Base-by-base conservation (phyloP, 129 eudicot species). In the Centella asiatica region DNA sequence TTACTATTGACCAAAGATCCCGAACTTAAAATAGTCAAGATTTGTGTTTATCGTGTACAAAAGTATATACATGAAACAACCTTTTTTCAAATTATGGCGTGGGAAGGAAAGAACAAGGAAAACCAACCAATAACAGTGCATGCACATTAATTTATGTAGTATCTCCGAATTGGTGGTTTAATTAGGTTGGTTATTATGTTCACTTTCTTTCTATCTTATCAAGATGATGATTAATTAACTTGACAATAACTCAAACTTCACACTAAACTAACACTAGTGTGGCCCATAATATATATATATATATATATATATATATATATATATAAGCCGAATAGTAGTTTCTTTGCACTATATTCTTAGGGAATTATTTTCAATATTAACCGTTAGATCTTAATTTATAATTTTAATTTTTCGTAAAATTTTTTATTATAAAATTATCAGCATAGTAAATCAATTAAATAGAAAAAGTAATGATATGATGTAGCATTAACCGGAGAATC, bases 151-250 rank as follows among this genome's bases (percentile, higher is more conserved):
- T 52, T 52, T 52, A 10, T 34, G 5, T 51, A 51, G 12, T 51
- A 51, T 52, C 58, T 23, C 31, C 18, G 29, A 13, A 20, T 52
- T 52, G 58, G 36, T 52, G 19, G n/a, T n/a, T 27, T 6, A 24
- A 27, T 12, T 51, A 20, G 32, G 11, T 48, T 8, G 17, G 15
- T 0, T 20, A 24, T 51, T 24, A 24, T 9, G 24, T 26, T 27
- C 26, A 53, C n/a, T 53, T 53, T 53, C 59, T 18, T 3, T 27
- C 15, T 53, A 53, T 29, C 59, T 53, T 53, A 53, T 25, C 59
- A 53, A 24, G 19, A 27, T 11, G 1, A 24, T 51, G 2, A 51
- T 51, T 25, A 10, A 53, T 34, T 9, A 34, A 34, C 4, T 34
- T 34, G 39, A 34, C 39, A 34, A 34, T 34, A 3, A 3, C 9